These are phyloP conservation scores for Wickerhamomyces strasburgensis DNA, from an alignment of 805 yeast species.

Conservation along the genomic window DNA sequence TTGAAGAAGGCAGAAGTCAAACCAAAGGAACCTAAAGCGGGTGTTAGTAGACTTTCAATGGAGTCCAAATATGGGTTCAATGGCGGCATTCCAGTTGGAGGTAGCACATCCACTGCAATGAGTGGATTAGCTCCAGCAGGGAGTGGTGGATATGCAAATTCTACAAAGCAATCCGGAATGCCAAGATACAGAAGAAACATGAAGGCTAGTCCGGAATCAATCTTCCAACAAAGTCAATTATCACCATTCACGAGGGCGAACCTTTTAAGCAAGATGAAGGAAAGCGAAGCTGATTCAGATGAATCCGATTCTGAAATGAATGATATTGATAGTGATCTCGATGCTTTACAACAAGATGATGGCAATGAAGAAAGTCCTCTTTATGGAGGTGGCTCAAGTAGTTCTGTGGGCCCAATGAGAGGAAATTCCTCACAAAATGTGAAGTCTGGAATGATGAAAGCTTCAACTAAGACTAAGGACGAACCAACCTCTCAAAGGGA, in stretches of 20 bases:
- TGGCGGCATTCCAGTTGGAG: neutral
- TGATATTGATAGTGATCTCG: conserved; percentile 22
- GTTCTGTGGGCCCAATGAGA: neutral
- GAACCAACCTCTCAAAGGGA: conserved; percentile 1
- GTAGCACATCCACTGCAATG: neutral
- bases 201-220: neutral
- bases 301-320: conserved; percentile 26
- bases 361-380: conserved; percentile 4
- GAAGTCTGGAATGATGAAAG: conserved; percentile 3
- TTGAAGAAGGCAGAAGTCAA: conserved; percentile 9
- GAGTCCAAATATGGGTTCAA: neutral
- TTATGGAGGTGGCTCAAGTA: no score
- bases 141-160: neutral
- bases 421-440: conserved; percentile 4
- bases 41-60: neutral
- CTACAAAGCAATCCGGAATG: conserved; percentile 5
- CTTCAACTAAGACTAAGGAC: neutral
- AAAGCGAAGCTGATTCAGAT: conserved; percentile 17
- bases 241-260: conserved; percentile 24
- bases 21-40: conserved; percentile 1
- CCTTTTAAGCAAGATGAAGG: conserved; percentile 15
- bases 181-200: neutral
- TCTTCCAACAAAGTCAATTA: conserved; percentile 10
- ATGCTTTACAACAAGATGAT: conserved; percentile 13
- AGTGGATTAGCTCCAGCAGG: neutral